Base-by-base conservation (phyloP, 768 basidiomycete genomes). In the Lepiota subincarnata region DNA sequence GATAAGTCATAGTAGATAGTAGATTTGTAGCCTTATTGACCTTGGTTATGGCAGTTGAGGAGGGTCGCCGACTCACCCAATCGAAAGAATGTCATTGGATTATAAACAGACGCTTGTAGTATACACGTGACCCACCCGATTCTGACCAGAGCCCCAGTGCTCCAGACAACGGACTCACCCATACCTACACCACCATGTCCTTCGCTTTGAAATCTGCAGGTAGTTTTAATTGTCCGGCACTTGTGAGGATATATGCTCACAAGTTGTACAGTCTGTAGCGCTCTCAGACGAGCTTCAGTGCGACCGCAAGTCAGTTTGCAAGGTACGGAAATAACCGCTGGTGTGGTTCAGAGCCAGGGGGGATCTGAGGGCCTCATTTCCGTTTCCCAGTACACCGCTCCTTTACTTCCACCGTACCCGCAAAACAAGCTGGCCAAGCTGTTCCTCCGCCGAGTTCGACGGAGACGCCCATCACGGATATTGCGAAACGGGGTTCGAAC, bases 401-500 rank as follows among this genome's bases (percentile, higher is more conserved):
- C 38, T 62, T 90, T 18, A 84, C 87, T 61, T 68, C 78, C 8
- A 80, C 85, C 7, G 70, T 66, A 47, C 66, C 78, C 48, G 64
- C 66, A 11, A 62, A 66, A 41, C 64, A 68, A 48, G 74, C 72
- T 11, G 70, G 75, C 41, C 70, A 61, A 41, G 54, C 59, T 55
- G 59, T 28, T 36, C 71, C 19, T 66, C 71, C 13, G 64, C 72
- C 42, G 68, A 44, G 53, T 26, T 48, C 80, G 12, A 71, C 72
- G 0, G 75, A 80, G n/a, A 54, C 39, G 55, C 87, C 88, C 11
- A 76, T 83, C 57, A 92, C 91, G 5, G 69, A 73, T 12, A 70
- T 92, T 45, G 93, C 93, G 10, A 80, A 87, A 64, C 79, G 77
- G 40, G 89, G 84, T 44, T 92, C 89, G 26, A 91, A 91, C 61